A percentile compares a stretch with the other conserved stretches of the same genome.
These are phyloP conservation scores for Fennellomyces sp. DNA, from an alignment of 371 early-diverging fungal species.

Conservation along the genomic window DNA sequence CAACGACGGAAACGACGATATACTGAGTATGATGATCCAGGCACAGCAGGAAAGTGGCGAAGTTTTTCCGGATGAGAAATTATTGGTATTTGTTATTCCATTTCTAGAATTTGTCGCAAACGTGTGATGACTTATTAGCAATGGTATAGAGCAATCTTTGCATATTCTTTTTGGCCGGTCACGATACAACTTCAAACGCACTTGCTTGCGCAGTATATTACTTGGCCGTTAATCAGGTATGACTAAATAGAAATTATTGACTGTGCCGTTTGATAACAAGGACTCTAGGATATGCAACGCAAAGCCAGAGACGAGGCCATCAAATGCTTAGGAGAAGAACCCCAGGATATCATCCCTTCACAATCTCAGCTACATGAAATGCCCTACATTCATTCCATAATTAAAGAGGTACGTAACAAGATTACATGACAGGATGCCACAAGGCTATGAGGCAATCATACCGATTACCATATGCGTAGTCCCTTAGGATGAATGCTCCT, in stretches of 20 bases:
- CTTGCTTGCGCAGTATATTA: conserved; percentile 15
- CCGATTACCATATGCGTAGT: conserved; percentile 21
- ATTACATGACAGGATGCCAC: too few relatives aligned
- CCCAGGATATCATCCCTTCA: conserved; percentile 24
- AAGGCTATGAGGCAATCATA: too few relatives aligned
- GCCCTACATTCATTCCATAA: conserved; percentile 18
- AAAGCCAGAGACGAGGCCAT: conserved; percentile 18
- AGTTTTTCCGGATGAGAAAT: conserved; percentile 13
- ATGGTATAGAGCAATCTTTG: conserved; percentile 43
- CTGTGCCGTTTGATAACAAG: background rate
- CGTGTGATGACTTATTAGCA: too few relatives aligned
- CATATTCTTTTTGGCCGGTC: too few relatives aligned
- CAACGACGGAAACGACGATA: conserved; percentile 39
- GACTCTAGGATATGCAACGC: conserved; percentile 10
- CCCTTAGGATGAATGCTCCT: conserved; percentile 18
- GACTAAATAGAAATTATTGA: background rate
- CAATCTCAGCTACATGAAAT: conserved; percentile 16
- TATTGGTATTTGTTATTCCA: conserved; percentile 8
- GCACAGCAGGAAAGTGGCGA: conserved; percentile 19
- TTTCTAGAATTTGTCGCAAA: too few relatives aligned
- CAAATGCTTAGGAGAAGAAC: conserved; percentile 16
- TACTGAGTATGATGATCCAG: conserved; percentile 50
- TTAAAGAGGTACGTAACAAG: conserved; percentile 19
- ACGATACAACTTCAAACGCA: conserved; percentile 20
- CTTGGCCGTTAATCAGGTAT: conserved; percentile 16